Evolutionary conservation across 192 early-diverging fungal genomes (phyloP).

Genomic region (Anaeromyces robustus): DNA sequence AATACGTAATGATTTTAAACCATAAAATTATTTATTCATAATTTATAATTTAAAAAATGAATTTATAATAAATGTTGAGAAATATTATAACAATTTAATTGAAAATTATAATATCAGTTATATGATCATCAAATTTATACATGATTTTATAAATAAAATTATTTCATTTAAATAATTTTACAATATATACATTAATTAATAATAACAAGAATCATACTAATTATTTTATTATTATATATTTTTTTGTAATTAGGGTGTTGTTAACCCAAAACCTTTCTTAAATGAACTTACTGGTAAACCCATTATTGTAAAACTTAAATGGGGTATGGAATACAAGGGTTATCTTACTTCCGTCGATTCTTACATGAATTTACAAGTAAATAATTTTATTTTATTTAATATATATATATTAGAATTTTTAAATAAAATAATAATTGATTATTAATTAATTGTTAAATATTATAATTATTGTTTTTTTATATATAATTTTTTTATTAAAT

Average conservation of each 20-base stretch:
- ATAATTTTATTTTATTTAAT: not conserved
- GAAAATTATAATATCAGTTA: no score
- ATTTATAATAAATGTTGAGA: no score
- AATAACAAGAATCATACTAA: no score
- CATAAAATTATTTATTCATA: no score
- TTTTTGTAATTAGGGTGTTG: slow-evolving; percentile 56
- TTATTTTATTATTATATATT: not conserved
- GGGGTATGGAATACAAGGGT: slow-evolving; percentile 97
- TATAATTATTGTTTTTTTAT: not conserved
- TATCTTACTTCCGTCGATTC: slow-evolving; percentile 75
- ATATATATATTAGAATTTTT: slow-evolving; percentile 3
- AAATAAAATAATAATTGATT: slow-evolving; percentile 2
- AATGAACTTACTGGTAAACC: slow-evolving; percentile 82
- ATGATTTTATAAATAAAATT: no score
- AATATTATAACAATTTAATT: no score
- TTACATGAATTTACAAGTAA: slow-evolving; percentile 94
- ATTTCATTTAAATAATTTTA: no score
- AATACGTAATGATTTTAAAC: no score
- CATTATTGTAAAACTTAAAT: slow-evolving; percentile 87
- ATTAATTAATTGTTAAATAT: slow-evolving; percentile 5
- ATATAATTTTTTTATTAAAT: not conserved
- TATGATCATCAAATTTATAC: no score
- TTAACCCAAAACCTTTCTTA: slow-evolving; percentile 96
- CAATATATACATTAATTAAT: no score
- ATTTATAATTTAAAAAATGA: no score